Conservation (phyloP, 495 filamentous ascomycete genomes). For the Letharia columbiana region DNA sequence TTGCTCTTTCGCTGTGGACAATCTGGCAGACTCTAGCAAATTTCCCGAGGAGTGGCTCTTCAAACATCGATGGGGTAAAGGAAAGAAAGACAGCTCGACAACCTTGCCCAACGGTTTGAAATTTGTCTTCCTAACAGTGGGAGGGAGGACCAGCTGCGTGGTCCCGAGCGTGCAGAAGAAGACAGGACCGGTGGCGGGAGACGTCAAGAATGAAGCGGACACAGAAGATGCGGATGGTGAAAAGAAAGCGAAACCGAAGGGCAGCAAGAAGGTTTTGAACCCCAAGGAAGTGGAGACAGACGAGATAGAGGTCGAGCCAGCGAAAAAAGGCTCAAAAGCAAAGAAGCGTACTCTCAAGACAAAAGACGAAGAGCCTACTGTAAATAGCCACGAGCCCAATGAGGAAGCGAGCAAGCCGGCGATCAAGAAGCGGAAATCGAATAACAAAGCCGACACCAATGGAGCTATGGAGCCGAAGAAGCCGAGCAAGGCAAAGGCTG, state of each 20-base stretch:
- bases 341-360: slow-evolving; percentile 9
- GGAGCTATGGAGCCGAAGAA: background rate
- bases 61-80: slow-evolving; percentile 83
- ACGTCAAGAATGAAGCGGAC: slow-evolving; percentile 8
- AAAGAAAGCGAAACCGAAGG: slow-evolving; percentile 11
- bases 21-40: slow-evolving; percentile 68
- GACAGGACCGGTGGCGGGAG: slow-evolving; percentile 37
- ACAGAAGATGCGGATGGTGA: slow-evolving; percentile 3
- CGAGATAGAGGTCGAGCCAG: slow-evolving; percentile 4
- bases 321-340: slow-evolving; percentile 4
- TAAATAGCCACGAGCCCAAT: background rate
- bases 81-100: slow-evolving; percentile 60
- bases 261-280: background rate
- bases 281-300: background rate
- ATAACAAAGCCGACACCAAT: slow-evolving; percentile 2
- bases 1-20: slow-evolving; percentile 67
- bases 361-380: slow-evolving; percentile 11
- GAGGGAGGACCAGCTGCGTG: slow-evolving; percentile 79
- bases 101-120: slow-evolving; percentile 74
- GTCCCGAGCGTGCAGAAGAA: slow-evolving; percentile 84
- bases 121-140: slow-evolving; percentile 75
- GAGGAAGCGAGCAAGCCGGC: slow-evolving; percentile 7
- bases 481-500: slow-evolving; percentile 11
- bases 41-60: slow-evolving; percentile 92
- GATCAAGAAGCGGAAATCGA: slow-evolving; percentile 17